Base-by-base conservation (phyloP, 2,329 filamentous ascomycete genomes). In the Pestalotiopsis sp. region DNA sequence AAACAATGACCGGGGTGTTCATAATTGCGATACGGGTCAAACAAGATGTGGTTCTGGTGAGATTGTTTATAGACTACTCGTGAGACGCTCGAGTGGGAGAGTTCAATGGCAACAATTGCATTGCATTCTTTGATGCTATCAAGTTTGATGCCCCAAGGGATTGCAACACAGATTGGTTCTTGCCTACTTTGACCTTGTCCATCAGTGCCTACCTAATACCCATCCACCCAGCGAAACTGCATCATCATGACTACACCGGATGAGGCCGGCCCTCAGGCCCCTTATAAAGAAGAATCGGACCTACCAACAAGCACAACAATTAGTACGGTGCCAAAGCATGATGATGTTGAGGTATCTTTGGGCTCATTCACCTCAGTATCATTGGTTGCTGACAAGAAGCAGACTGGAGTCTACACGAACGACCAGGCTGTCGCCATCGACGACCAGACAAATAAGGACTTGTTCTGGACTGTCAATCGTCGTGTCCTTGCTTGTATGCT, bases 381-480 rank as follows among this genome's bases (percentile, higher is more conserved):
- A 17, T n/a, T 36, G 9, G 11, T 12, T 38, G 17, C 27, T 56
- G 12, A 38, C 20, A 5, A 14, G 2, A 23, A 38, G 4, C 36
- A 69, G 69, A 69, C 65, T 31, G 68, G 68, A 23, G 57, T 20
- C 13, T 71, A 71, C 38, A 57, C 62, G 2, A 39, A 38, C 36
- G 38, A 62, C 17, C 58, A 58, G 41, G 66, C 70, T 13, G 68
- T 77, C n/a, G 69, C 85, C 67, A 86, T 87, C 72, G 86, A 86
- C 58, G 80, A 85, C 38, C 79, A 84, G 68, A 82, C 86, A 69
- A 87, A 86, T 82, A 75, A 80, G 80, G 70, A 83, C 74, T 72
- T 87, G 77, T 71, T 85, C 82, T 73, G 85, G 85, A 74, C 78
- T 75, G 74, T 81, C 69, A 87, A 88, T 76, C 82, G 84, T 66